phyloP scores from a whole-genome alignment of 2,329 filamentous ascomycete species.

The Neopestalotiopsis rosae region DNA sequence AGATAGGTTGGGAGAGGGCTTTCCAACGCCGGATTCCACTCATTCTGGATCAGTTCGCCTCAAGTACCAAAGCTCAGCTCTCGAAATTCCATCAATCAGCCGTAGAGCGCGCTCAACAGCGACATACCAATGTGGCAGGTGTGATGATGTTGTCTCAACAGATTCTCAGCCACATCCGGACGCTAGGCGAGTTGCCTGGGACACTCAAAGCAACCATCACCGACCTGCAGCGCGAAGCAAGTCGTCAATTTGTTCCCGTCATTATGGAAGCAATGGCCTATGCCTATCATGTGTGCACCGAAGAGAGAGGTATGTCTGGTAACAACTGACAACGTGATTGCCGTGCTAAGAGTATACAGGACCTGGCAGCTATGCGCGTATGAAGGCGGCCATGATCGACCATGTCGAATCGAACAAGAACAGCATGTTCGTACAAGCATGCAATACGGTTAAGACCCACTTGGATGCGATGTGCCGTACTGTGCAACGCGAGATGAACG shows the following conservation, averaged over 20 bases:
- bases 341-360: not conserved
- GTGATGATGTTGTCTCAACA: constrained; percentile 42
- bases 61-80: constrained; percentile 23
- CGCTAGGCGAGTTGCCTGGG: not conserved
- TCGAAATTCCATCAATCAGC: constrained; percentile 31
- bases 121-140: constrained; percentile 26
- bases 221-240: constrained; percentile 4
- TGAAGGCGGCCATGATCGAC: constrained; percentile 54
- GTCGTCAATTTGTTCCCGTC: constrained; percentile 5
- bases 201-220: constrained; percentile 2
- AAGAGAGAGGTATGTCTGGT: not conserved
- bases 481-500: constrained; percentile 22
- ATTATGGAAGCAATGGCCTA: not conserved
- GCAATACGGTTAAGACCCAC: constrained; percentile 42
- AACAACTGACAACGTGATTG: not conserved
- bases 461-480: constrained; percentile 43
- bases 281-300: not conserved
- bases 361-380: constrained; percentile 39
- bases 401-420: constrained; percentile 47
- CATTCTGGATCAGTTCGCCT: constrained; percentile 26
- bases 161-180: constrained; percentile 11
- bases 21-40: constrained; percentile 31
- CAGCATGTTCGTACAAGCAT: constrained; percentile 56
- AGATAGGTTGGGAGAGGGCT: constrained; percentile 32
- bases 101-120: constrained; percentile 25